Evolutionary conservation across 345 rosid species (phyloP), one percentile per base, ranked within the genome.

Genomic region (Melaleuca alternifolia): DNA sequence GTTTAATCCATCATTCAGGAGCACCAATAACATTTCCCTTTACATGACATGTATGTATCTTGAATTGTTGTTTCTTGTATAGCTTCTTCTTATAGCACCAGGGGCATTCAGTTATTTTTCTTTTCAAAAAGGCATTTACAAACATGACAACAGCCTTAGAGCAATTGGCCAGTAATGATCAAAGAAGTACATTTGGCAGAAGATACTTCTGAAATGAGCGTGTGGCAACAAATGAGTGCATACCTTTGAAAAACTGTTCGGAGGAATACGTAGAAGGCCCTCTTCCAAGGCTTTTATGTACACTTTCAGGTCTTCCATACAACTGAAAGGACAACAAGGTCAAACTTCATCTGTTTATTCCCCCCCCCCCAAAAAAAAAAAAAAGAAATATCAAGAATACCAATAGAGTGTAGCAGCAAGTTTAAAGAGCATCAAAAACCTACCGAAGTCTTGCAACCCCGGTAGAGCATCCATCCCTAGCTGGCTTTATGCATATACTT

Each of bases 401-500:
- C 44, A 41, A 41, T 26, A 79, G 46, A 51, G 85, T 71, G 83
- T n/a, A 62, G 8, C 50, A 33, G 75, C 28, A 44, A 65, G 24
- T 71, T 71, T 71, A 48, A 71, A 71, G 81, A 62, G 30, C 37
- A 21, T 61, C 41, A 23, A 65, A 41, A 87, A 86, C 85, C 90
- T 88, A 97, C 99, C 98, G 92, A 87, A 97, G 89, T 93, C 98
- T 94, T 86, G 99, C 98, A 85, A 97, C 99, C 86, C 99, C 99
- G 84, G 98, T 96, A 77, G 99, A 97, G 91, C 99, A 97, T 71
- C 99, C 99, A 91, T 97, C 98, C 89, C 94, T 94, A 77, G 98
- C 96, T 28, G 99, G 99, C 90, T 97, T 97, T 71, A 97, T 92
- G 88, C 99, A 97, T 85, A 97, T 82, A 56, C 98, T 95, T 88